These are phyloP conservation scores for Amborella trichopoda DNA, from an alignment of 164 flowering plant genomes.

Conservation along the genomic window DNA sequence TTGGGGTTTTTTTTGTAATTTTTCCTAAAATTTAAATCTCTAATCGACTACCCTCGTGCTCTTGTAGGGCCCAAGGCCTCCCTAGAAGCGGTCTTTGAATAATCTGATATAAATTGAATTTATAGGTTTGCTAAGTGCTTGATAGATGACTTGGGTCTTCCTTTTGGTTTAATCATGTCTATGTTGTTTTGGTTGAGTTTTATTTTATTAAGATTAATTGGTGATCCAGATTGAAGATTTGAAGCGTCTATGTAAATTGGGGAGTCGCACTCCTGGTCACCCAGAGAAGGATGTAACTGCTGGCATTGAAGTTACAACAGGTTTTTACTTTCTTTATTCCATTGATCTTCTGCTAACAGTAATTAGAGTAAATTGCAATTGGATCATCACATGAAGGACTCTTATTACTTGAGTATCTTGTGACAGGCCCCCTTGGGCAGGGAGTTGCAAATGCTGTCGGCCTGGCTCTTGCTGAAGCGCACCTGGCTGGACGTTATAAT, in stretches of 20 bases:
- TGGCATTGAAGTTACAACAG: constrained; percentile 54
- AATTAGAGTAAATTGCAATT: no score
- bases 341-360: not conserved
- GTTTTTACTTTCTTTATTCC: constrained; percentile 11
- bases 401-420: not conserved
- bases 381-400: no score
- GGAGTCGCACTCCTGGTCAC: constrained; percentile 47
- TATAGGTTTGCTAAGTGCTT: no score
- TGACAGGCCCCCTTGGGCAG: constrained; percentile 50
- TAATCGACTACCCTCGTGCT: no score
- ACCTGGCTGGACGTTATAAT: constrained; percentile 43
- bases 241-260: constrained; percentile 27
- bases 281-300: constrained; percentile 40
- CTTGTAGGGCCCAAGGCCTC: no score
- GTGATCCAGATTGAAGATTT: constrained; percentile 30
- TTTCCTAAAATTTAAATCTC: no score
- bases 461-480: constrained; percentile 46
- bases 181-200: no score
- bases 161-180: not conserved
- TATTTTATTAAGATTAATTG: no score
- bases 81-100: no score
- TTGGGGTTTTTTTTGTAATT: no score
- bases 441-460: constrained; percentile 63
- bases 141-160: no score
- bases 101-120: no score